Conservation (phyloP, 1,284 basidiomycete species). For the Peniophora sp. region DNA sequence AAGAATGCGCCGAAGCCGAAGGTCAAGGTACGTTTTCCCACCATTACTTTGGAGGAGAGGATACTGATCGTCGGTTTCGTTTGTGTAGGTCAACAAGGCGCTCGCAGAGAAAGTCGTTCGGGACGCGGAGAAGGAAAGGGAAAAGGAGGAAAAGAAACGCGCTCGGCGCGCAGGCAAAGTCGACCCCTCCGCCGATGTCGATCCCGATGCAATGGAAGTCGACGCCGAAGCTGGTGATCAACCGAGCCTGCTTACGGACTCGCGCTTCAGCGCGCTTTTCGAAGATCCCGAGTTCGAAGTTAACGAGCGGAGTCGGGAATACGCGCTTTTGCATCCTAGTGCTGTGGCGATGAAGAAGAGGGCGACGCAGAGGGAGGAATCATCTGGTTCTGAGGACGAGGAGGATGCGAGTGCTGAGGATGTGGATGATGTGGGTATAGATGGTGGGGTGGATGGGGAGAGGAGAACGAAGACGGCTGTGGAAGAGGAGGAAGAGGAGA, state of each 20-base stretch:
- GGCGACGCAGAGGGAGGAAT: constrained; percentile 36
- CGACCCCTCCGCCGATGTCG: constrained; percentile 20
- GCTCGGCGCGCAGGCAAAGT: constrained; percentile 18
- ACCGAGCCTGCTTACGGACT: constrained; percentile 70
- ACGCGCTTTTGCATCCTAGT: constrained; percentile 86
- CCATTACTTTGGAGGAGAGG: no score
- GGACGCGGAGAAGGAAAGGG: constrained; percentile 65
- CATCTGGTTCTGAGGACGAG: constrained; percentile 85
- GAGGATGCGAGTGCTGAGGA: constrained; percentile 72
- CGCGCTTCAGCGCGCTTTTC: constrained; percentile 89
- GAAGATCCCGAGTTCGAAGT: constrained; percentile 93
- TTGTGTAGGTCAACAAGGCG: constrained; percentile 78
- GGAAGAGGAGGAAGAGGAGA: constrained; percentile 43
- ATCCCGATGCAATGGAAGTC: constrained; percentile 31
- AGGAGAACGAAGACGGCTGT: constrained; percentile 47
- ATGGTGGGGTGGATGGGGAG: constrained; percentile 18
- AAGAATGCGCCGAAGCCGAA: constrained; percentile 61
- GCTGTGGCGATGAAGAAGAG: constrained; percentile 43
- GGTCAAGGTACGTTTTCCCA: no score
- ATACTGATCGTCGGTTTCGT: no score
- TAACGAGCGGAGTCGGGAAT: constrained; percentile 85
- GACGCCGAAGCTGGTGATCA: constrained; percentile 29
- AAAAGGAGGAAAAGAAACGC: constrained; percentile 54
- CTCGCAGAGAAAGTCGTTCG: constrained; percentile 82
- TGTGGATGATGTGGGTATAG: constrained; percentile 42